Percentiles rank a stretch among this genome's conserved stretches.
Evolutionary conservation across 2,329 filamentous ascomycete genomes (phyloP).

Genomic region (Phialophora verrucosa): DNA sequence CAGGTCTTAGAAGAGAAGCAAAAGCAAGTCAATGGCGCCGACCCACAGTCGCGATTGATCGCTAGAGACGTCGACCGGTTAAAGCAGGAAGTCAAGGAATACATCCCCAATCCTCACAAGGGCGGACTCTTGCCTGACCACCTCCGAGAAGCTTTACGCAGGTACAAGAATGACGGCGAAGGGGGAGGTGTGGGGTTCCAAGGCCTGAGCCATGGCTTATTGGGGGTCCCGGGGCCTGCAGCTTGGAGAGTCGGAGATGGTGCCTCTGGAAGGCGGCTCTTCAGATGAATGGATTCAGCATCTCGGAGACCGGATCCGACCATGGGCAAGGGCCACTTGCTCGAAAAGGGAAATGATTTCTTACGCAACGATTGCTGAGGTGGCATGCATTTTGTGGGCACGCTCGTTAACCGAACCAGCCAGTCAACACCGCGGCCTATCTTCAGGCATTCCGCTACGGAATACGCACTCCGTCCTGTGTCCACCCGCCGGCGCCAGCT

Average conservation of each 20-base stretch:
- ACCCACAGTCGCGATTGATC: conserved; percentile 34
- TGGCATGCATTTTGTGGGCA: conserved; percentile 4
- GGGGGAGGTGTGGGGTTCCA: conserved; percentile 56
- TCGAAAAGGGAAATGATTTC: background rate
- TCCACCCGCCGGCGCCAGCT: background rate
- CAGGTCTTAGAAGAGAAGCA: conserved; percentile 47
- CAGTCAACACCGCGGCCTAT: background rate
- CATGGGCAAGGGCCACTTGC: background rate
- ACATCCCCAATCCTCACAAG: conserved; percentile 51
- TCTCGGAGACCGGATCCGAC: background rate
- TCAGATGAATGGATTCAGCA: conserved; percentile 44
- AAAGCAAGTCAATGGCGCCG: conserved; percentile 42
- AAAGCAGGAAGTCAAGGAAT: conserved; percentile 44
- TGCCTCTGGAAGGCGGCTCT: conserved; percentile 50
- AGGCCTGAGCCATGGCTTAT: conserved; percentile 53
- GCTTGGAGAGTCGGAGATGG: conserved; percentile 48
- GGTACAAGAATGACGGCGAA: conserved; percentile 57
- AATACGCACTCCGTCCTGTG: background rate
- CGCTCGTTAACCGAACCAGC: background rate
- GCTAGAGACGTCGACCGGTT: conserved; percentile 37
- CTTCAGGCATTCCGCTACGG: background rate
- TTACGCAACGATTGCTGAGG: background rate
- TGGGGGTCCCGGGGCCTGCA: conserved; percentile 51
- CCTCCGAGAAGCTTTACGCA: conserved; percentile 55
- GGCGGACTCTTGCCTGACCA: conserved; percentile 56